Evolutionary conservation across 1,139 yeast species (phyloP), one percentile per base, ranked within the genome.

Genomic region (Candida tropicalis): DNA sequence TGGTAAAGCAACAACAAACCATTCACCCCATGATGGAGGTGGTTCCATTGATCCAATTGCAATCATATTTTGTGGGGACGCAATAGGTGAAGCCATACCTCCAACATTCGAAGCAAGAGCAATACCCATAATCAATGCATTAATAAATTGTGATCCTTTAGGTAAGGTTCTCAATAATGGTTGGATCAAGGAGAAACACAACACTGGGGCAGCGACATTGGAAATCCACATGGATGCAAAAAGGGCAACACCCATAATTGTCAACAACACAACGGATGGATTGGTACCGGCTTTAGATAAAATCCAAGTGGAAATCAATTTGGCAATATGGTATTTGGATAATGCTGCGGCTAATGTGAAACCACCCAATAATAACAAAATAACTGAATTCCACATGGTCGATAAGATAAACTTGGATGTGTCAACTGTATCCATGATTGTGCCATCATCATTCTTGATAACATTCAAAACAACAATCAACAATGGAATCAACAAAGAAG

Each of bases 61-160:
- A 47, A 84, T 81, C 66, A 84, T 83, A 52, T 84, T 84, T 59
- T 84, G 91, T 1, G 91, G 91, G 5, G 88, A 82, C 0, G 90
- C 82, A 49, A 84, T 84, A 12, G 91, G 91, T n/a, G 87, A 81
- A 0, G 89, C 81, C 87, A 84, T 82, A 53, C 91, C 91, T 28
- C 88, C 90, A 38, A 83, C 66, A 57, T 84, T 83, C 8, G 88
- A 83, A 7, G 87, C 82, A 31, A 84, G 67, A 0, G 91, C 91
- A 47, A 84, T 82, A 45, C 90, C 89, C 48, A 84, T 66, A 32
- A 84, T 81, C 44, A 84, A 69, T 1, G 89, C 84, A 52, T 79
- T 74, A 11, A 79, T 82, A 56, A 83, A 82, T 35, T 75, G 79
- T 0, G 85, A 75, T 10, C 79, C 83, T 35, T 77, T 76, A 6